Percentiles rank a stretch among this genome's conserved stretches.
These are phyloP conservation scores for Amauroascus verrucosus DNA, from an alignment of 2,329 filamentous ascomycete species.

Conservation along the genomic window DNA sequence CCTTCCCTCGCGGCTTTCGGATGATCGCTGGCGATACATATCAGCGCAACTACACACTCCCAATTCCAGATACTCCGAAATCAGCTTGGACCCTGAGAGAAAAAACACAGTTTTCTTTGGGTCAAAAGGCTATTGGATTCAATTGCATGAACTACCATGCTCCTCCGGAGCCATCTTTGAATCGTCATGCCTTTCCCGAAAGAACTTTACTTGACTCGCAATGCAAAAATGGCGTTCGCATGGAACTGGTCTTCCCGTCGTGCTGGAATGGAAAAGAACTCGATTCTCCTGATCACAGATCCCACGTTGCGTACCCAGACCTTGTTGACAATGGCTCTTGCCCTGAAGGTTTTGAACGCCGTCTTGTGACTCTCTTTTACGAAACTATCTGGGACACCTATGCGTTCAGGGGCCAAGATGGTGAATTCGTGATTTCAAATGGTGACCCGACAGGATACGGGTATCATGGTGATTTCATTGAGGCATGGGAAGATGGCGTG, in stretches of 20 bases:
- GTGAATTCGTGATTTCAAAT: constrained; percentile 65
- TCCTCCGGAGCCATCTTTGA: constrained; percentile 60
- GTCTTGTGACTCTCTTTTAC: constrained; percentile 66
- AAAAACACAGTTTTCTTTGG: constrained; percentile 59
- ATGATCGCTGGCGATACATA: constrained; percentile 69
- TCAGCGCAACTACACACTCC: constrained; percentile 59
- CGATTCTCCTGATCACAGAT: constrained; percentile 45
- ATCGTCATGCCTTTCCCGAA: constrained; percentile 69
- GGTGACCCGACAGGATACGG: constrained; percentile 67
- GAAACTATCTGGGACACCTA: constrained; percentile 76
- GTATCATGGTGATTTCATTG: constrained; percentile 71
- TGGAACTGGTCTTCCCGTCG: constrained; percentile 79
- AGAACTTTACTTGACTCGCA: constrained; percentile 70
- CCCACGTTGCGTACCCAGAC: constrained; percentile 67
- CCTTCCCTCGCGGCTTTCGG: constrained; percentile 66
- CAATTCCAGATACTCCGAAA: constrained; percentile 58
- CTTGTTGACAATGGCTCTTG: constrained; percentile 67
- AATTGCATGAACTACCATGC: constrained; percentile 80
- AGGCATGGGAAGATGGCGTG: constrained; percentile 61
- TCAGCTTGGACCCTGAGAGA: constrained; percentile 57
- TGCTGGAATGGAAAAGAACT: constrained; percentile 71
- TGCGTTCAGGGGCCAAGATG: constrained; percentile 51
- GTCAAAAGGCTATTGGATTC: constrained; percentile 78
- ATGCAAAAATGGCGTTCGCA: constrained; percentile 69
- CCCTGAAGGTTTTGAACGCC: constrained; percentile 56